Evolutionary conservation across 2,329 filamentous ascomycete species (phyloP).

Genomic region (Epichloe brachyelytri): DNA sequence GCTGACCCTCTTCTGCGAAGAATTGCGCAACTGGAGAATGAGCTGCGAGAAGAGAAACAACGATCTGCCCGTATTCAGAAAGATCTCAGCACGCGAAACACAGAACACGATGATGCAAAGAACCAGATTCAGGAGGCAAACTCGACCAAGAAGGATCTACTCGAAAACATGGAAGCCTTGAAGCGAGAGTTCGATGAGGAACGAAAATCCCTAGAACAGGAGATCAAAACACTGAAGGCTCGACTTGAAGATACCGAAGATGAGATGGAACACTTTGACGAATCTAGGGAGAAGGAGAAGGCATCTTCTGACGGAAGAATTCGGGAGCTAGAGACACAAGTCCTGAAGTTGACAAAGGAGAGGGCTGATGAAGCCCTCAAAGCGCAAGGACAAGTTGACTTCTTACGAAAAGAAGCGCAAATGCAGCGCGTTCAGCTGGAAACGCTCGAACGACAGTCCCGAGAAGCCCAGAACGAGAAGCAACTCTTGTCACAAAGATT

Average conservation of each 20-base stretch:
- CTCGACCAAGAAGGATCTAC: constrained; percentile 83
- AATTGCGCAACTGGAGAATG: constrained; percentile 58
- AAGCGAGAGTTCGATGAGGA: constrained; percentile 81
- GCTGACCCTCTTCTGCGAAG: constrained; percentile 33
- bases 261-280: constrained; percentile 73
- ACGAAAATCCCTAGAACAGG: constrained; percentile 67
- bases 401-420: constrained; percentile 46
- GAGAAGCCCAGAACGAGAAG: constrained; percentile 40
- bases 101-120: constrained; percentile 47
- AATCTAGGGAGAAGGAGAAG: constrained; percentile 73
- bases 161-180: constrained; percentile 87
- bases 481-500: constrained; percentile 38
- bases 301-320: constrained; percentile 56
- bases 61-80: constrained; percentile 53
- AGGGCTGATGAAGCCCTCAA: constrained; percentile 44
- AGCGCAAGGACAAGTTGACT: constrained; percentile 48
- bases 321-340: constrained; percentile 54
- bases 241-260: constrained; percentile 84
- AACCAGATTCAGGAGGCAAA: constrained; percentile 71
- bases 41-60: constrained; percentile 63
- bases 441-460: constrained; percentile 43
- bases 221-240: constrained; percentile 63
- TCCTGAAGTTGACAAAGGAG: constrained; percentile 50
- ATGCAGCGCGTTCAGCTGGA: constrained; percentile 48
- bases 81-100: constrained; percentile 47